Conservation (phyloP, 2,329 filamentous ascomycete species). For the Ploettnerulaceae sp. region DNA sequence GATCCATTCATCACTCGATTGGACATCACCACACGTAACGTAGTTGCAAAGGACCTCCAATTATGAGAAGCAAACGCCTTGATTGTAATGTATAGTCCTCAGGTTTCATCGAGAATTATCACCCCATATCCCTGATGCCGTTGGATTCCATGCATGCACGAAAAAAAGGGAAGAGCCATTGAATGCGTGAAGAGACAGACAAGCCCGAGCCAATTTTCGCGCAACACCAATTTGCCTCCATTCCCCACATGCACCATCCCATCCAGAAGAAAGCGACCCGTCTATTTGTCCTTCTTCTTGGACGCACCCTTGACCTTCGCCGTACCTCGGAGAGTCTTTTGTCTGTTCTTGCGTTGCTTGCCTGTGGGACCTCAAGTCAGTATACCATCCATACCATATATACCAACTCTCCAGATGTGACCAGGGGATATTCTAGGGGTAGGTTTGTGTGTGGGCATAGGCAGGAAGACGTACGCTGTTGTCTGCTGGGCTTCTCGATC, state of each 20-base stretch:
- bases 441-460: background rate
- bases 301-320: conserved; percentile 96
- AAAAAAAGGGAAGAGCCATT: conserved; percentile 23
- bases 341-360: conserved; percentile 99
- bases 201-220: conserved; percentile 26
- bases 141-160: conserved; percentile 25
- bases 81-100: conserved; percentile 28
- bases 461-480: conserved; percentile 82
- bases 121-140: conserved; percentile 25
- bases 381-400: background rate
- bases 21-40: background rate
- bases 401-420: conserved; percentile 2
- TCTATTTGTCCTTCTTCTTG: conserved; percentile 92
- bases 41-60: background rate
- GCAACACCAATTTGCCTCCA: conserved; percentile 14
- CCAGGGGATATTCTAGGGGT: background rate
- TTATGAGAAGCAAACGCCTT: conserved; percentile 26
- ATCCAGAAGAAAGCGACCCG: conserved; percentile 31
- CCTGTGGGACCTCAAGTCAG: conserved; percentile 48
- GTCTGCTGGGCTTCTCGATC: conserved; percentile 95
- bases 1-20: background rate
- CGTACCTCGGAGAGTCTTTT: conserved; percentile 96
- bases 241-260: conserved; percentile 3
- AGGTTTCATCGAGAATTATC: conserved; percentile 26
- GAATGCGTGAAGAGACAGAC: conserved; percentile 26